Conservation (phyloP, 2,329 filamentous ascomycete species). For the Penicillium thymicola region DNA sequence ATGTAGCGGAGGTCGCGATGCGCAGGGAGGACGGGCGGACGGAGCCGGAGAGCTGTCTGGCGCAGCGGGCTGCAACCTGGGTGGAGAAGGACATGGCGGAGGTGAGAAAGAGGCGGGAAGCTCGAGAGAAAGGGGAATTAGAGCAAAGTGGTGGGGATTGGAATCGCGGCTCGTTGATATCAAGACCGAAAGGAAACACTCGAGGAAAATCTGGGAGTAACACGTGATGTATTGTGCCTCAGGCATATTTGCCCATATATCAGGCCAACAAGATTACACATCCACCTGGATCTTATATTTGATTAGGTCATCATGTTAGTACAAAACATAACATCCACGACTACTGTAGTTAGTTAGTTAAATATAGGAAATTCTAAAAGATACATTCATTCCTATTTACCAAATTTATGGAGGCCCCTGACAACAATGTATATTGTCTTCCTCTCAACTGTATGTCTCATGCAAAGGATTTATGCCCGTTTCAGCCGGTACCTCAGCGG, state of each 20-base stretch:
- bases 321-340: no score
- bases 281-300: no score
- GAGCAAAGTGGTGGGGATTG: constrained; percentile 15
- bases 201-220: constrained; percentile 33
- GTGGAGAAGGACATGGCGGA: constrained; percentile 41
- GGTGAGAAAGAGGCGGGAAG: not conserved
- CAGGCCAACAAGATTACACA: not conserved
- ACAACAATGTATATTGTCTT: not conserved
- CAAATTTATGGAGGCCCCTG: no score
- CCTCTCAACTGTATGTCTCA: not conserved
- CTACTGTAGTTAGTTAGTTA: no score
- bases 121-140: constrained; percentile 2
- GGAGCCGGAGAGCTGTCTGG: constrained; percentile 40
- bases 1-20: constrained; percentile 39
- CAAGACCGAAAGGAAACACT: constrained; percentile 30
- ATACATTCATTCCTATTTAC: no score
- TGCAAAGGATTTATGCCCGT: no score
- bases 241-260: not conserved
- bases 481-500: no score
- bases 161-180: constrained; percentile 23
- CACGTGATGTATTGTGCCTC: constrained; percentile 27
- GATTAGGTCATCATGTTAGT: no score
- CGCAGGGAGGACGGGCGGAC: constrained; percentile 41
- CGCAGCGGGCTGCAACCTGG: constrained; percentile 42
- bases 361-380: no score